Evolutionary conservation across 306 rosid genomes (phyloP), one percentile per base, ranked within the genome.

Genomic region (Quercus suber): DNA sequence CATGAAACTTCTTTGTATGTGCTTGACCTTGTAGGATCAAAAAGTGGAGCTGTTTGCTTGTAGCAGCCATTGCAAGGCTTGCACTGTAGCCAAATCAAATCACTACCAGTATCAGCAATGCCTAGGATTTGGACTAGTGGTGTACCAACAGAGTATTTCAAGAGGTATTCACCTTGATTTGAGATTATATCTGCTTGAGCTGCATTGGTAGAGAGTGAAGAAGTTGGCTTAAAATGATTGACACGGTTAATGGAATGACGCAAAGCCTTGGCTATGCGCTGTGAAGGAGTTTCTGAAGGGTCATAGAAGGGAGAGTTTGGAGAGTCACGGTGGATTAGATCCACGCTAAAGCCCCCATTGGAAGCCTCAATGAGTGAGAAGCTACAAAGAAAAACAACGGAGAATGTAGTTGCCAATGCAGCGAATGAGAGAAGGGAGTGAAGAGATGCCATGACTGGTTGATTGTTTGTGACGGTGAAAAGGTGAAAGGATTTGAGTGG

Each of bases 41-140:
- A 92, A 4, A 82, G 19, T 1, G 90, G 91, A 5, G 52, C 58
- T 0, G 25, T 35, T 65, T 92, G 92, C 11, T 41, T 19, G 88
- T 70, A 90, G 55, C 97, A 92, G 0, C 1, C 0, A 0, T 4
- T 0, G 75, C 97, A 92, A 5, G 92, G 97, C 12, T 51, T 0
- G 78, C 97, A 92, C 19, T 90, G 97, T 0, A 79, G 51, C 97
- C 97, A 92, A 6, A 80, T 60, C 5, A 92, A 69, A 58, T 79
- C 86, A 52, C 97, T 92, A 2, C 92, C 94, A 0, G 94, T 92
- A 43, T 92, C 97, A 1, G 76, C 85, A 12, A 85, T n/a, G 33
- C 86, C 97, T 0, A 70, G 23, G 41, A 84, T 9, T 1, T 65
- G 12, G 52, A 84, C 33, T 1, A 90, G 87, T 0, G 97, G 97